These are phyloP conservation scores for Suillus lakei DNA, from an alignment of 768 basidiomycete species.

Conservation along the genomic window DNA sequence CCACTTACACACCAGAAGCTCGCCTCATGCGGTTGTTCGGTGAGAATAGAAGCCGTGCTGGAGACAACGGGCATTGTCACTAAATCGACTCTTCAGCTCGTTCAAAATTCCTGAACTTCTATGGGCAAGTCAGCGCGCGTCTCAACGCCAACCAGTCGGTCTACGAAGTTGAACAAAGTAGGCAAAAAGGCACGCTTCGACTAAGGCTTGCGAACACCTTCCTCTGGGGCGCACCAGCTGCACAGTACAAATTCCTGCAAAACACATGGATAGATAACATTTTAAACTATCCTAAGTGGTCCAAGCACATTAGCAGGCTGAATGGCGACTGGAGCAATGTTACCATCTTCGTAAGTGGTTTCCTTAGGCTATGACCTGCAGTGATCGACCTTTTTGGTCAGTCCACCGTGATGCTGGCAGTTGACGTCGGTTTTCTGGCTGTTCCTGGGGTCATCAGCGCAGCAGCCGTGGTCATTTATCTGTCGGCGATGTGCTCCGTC, in stretches of 20 bases:
- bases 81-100: slow-evolving; percentile 18
- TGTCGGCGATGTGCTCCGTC: slow-evolving; percentile 41
- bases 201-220: not conserved
- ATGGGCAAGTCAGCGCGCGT: slow-evolving; percentile 42
- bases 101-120: slow-evolving; percentile 39
- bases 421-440: slow-evolving; percentile 57
- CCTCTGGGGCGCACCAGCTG: slow-evolving; percentile 1
- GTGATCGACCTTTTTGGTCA: slow-evolving; percentile 18
- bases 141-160: slow-evolving; percentile 33
- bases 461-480: slow-evolving; percentile 35
- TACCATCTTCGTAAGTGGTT: slow-evolving; percentile 6
- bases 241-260: slow-evolving; percentile 2
- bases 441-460: slow-evolving; percentile 45
- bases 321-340: slow-evolving; percentile 11
- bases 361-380: not conserved
- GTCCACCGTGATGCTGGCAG: slow-evolving; percentile 54
- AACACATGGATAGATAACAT: slow-evolving; percentile 1
- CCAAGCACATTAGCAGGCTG: slow-evolving; percentile 8
- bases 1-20: slow-evolving; percentile 6
- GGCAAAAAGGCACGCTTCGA: not conserved
- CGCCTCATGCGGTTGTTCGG: slow-evolving; percentile 13
- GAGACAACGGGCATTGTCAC: slow-evolving; percentile 10
- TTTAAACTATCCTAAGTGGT: slow-evolving; percentile 10
- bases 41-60: not conserved
- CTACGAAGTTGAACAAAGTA: slow-evolving; percentile 25